These are phyloP conservation scores for Penicillium sp. DNA, from an alignment of 2,329 filamentous ascomycete species.

Conservation along the genomic window DNA sequence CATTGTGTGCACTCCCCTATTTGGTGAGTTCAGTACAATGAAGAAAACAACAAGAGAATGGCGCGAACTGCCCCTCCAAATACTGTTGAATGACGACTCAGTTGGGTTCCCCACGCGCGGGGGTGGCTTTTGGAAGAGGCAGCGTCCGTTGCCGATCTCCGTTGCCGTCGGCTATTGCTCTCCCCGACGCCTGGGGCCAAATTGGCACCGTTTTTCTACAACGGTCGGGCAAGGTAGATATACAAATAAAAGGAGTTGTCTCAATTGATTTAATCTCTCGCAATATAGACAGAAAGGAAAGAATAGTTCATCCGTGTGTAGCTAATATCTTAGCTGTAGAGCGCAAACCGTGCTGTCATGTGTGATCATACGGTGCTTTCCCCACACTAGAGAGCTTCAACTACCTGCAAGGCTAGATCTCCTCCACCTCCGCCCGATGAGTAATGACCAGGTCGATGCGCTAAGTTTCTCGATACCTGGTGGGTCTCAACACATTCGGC, in stretches of 20 bases:
- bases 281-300: too few species aligned
- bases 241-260: too few species aligned
- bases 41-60: background rate
- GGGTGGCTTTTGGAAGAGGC: slow-evolving; percentile 1
- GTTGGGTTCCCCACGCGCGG: slow-evolving; percentile 16
- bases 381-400: slow-evolving; percentile 1
- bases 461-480: background rate
- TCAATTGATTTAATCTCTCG: too few species aligned
- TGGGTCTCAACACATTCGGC: slow-evolving; percentile 14
- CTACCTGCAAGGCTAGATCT: background rate
- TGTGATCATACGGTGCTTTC: background rate
- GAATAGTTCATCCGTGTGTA: too few species aligned
- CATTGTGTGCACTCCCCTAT: slow-evolving; percentile 33
- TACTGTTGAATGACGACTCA: slow-evolving; percentile 6
- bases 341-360: background rate
- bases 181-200: background rate
- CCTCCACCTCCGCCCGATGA: slow-evolving; percentile 10
- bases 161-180: slow-evolving; percentile 25
- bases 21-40: slow-evolving; percentile 5
- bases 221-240: background rate
- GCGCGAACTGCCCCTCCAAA: slow-evolving; percentile 6
- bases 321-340: background rate
- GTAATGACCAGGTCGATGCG: slow-evolving; percentile 11
- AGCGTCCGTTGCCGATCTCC: slow-evolving; percentile 15
- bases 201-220: background rate